phyloP scores from a whole-genome alignment of 1,284 basidiomycete genomes.

The Leccinum griseonigrum region DNA sequence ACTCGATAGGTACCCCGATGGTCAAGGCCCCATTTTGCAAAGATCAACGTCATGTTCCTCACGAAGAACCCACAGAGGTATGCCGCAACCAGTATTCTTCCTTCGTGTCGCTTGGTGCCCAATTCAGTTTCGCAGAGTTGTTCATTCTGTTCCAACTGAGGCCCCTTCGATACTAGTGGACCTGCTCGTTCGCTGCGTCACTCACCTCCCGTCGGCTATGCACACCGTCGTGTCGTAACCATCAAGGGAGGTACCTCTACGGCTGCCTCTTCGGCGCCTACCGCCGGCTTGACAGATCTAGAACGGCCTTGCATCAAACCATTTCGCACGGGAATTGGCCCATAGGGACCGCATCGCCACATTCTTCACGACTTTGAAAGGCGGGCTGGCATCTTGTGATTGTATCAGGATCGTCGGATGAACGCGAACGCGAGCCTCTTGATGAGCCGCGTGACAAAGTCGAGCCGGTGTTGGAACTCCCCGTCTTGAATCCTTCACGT shows the following conservation, averaged over 20 bases:
- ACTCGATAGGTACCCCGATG: constrained; percentile 72
- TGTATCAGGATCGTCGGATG: constrained; percentile 54
- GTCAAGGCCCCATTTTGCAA: constrained; percentile 82
- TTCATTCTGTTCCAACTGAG: constrained; percentile 88
- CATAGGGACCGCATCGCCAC: constrained; percentile 70
- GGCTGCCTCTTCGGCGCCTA: constrained; percentile 87
- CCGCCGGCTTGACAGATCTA: constrained; percentile 66
- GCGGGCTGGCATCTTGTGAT: constrained; percentile 80
- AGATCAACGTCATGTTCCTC: constrained; percentile 86
- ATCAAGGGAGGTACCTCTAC: constrained; percentile 95
- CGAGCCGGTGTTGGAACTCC: constrained; percentile 70
- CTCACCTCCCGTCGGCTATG: constrained; percentile 38
- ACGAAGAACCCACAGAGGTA: constrained; percentile 90
- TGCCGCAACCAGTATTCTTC: constrained; percentile 32
- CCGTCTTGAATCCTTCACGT: constrained; percentile 58
- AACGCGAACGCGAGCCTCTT: constrained; percentile 51
- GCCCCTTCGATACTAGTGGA: constrained; percentile 92
- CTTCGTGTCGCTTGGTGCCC: constrained; percentile 20
- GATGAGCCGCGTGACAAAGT: constrained; percentile 60
- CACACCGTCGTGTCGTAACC: constrained; percentile 87
- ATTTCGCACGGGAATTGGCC: constrained; percentile 89
- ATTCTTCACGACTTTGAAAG: constrained; percentile 74
- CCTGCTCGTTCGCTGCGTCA: constrained; percentile 86
- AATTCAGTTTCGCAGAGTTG: constrained; percentile 64
- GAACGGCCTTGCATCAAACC: constrained; percentile 75